Evolutionary conservation across 257 asterid species (phyloP), one percentile per base, ranked within the genome.

Genomic region (Nicotiana obtusifolia): DNA sequence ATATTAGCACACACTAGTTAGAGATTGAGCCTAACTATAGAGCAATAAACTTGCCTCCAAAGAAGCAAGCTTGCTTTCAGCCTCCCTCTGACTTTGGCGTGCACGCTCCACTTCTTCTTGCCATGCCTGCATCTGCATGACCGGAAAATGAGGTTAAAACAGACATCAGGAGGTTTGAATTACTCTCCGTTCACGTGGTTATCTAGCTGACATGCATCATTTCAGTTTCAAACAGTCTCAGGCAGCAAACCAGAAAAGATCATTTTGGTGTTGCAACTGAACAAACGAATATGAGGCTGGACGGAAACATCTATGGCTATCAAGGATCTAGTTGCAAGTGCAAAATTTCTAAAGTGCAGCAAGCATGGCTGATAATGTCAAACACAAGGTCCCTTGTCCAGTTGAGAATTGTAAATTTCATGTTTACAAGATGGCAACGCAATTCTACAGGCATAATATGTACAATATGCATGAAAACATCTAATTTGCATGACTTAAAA

Each of bases 81-180:
- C 98, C 87, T 97, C 99, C 87, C 99, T 90, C 87, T 97, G 99
- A 87, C 95, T 87, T 86, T 89, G 93, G 81, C 98, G 98, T 15
- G 98, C 94, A 76, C 98, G 98, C 91, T 94, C 99, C 88, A 97
- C 97, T 91, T 97, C 99, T 86, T 93, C 98, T 88, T 97, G 98
- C 98, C 97, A 92, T 85, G 98, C 98, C 89, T 97, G 98, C 84
- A 90, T 89, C 97, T 94, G 88, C 89, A 86, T 84, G 81, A 82
- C 61, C 83, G 60, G 80, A 80, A 83, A 26, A 80, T 84, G 28
- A 77, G 78, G 84, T 85, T 64, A 87, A 44, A 84, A 85, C 75
- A 82, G 66, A 78, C 81, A 69, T 83, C 77, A 17, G 68, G 30
- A 37, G 49, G 69, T 10, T 76, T 31, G 7, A 11, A 82, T 56